Evolutionary conservation across 2,329 filamentous ascomycete genomes (phyloP), one percentile per base, ranked within the genome.

Genomic region (Parafenestella ontariensis): DNA sequence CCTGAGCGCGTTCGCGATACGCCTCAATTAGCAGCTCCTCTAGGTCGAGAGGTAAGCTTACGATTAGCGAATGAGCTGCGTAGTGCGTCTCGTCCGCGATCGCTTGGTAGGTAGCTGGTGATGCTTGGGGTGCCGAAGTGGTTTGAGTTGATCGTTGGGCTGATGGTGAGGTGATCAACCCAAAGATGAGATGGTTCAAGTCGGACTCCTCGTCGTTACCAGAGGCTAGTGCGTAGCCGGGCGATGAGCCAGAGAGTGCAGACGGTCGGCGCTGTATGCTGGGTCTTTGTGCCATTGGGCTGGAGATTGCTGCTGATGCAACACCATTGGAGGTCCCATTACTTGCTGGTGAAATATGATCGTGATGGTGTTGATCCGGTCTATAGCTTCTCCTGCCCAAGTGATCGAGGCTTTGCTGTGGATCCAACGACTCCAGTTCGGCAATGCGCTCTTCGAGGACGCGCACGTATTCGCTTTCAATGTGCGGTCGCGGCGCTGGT

Each of bases 1-100:
- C 48, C 44, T 64, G 61, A 23, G 61, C 61, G n/a, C 61, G 61
- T 17, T 64, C 61, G n/a, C 58, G 58, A 31, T 64, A 64, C 11
- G 58, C 53, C 17, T 61, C 51, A 15, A 64, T 39, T 8, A 64
- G 40, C 11, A 48, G 23, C 1, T 46, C 39, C 39, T 56, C 58
- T 15, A 59, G 11, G 2, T 62, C 58, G 4, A 9, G 17, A 20
- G 61, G 51, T 17, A 64, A n/a, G n/a, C n/a, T 46, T 18, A 15
- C 44, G 11, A 61, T 44, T 11, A 50, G n/a, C 9, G 58, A n/a
- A 15, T 59, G 55, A 4, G 54, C 55, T n/a, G 31, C 13, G n/a
- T 37, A 21, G 15, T 37, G 46, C 18, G 40, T 26, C 15, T 43
- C 24, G 2, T 48, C 31, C 15, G 51, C 8, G 13, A 11, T 33